phyloP scores from a whole-genome alignment of 768 basidiomycete species.

The Tremella yokohamensis region DNA sequence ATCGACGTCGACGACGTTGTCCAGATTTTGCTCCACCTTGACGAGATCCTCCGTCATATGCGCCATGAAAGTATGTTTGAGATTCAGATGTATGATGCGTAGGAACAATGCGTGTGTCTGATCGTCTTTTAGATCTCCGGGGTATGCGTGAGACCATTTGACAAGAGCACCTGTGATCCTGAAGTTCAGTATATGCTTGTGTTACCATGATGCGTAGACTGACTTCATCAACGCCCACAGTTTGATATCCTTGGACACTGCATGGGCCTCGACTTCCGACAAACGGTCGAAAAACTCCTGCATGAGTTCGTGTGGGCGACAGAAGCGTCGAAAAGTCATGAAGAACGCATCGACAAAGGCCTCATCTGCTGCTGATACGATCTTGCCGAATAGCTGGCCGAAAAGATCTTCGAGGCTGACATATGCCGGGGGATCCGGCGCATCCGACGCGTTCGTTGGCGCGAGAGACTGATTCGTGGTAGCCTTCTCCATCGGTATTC shows the following conservation, averaged over 20 bases:
- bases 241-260: constrained; percentile 26
- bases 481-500: background rate
- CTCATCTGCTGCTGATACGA: constrained; percentile 36
- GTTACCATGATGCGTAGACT: constrained; percentile 12
- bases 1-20: constrained; percentile 36
- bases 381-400: constrained; percentile 24
- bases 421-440: constrained; percentile 12
- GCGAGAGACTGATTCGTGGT: background rate
- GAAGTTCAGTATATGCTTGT: background rate
- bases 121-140: constrained; percentile 39
- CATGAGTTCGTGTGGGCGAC: constrained; percentile 32
- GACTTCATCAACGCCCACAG: constrained; percentile 39
- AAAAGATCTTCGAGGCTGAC: constrained; percentile 25
- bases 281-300: constrained; percentile 32
- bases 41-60: constrained; percentile 43
- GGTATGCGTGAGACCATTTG: constrained; percentile 45
- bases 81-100: constrained; percentile 25
- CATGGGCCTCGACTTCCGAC: constrained; percentile 24
- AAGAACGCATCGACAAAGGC: constrained; percentile 40
- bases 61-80: constrained; percentile 35
- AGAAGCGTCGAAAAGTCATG: constrained; percentile 46
- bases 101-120: constrained; percentile 22
- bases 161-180: constrained; percentile 38
- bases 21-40: constrained; percentile 26
- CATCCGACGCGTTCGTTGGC: background rate